phyloP scores from a whole-genome alignment of 2,329 filamentous ascomycete species.

The Pseudogymnoascus sp. region DNA sequence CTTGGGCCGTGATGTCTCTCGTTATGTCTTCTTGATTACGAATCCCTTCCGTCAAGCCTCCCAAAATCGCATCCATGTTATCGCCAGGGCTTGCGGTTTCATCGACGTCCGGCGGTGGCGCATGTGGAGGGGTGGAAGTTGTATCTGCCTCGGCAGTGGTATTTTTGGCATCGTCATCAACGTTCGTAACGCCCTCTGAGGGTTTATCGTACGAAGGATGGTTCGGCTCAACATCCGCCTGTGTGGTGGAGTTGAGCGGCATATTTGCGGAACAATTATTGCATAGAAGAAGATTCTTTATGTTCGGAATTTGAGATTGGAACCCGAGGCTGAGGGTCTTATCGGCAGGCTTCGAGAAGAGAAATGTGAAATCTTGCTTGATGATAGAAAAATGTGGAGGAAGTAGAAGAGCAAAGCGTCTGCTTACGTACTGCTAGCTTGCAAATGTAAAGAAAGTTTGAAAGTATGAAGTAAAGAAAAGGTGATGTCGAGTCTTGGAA shows the following conservation, averaged over 20 bases:
- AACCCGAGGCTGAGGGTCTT: neutral
- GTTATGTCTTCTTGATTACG: conserved; percentile 87
- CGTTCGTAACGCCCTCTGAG: conserved; percentile 6
- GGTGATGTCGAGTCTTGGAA: neutral
- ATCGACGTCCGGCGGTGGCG: neutral
- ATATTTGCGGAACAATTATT: neutral
- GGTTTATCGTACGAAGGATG: neutral
- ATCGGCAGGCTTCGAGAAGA: neutral
- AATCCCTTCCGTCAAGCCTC: conserved; percentile 58
- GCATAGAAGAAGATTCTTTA: conserved; percentile 4
- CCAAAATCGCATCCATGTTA: conserved; percentile 36
- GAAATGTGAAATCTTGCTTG: conserved; percentile 2
- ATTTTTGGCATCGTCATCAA: conserved; percentile 16
- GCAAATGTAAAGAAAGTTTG: neutral
- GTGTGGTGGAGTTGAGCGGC: conserved; percentile 5
- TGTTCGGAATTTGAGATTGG: neutral
- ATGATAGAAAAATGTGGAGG: neutral
- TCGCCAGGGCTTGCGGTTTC: neutral
- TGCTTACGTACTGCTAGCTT: neutral
- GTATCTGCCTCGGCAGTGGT: conserved; percentile 19
- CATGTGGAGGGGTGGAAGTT: neutral
- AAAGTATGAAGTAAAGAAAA: neutral
- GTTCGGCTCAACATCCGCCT: conserved; percentile 4
- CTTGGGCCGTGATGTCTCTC: conserved; percentile 66
- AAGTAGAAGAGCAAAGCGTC: neutral